A percentile compares a stretch with the other conserved stretches of the same genome.
Conservation (phyloP, 768 basidiomycete species). For the Lactarius indigo region DNA sequence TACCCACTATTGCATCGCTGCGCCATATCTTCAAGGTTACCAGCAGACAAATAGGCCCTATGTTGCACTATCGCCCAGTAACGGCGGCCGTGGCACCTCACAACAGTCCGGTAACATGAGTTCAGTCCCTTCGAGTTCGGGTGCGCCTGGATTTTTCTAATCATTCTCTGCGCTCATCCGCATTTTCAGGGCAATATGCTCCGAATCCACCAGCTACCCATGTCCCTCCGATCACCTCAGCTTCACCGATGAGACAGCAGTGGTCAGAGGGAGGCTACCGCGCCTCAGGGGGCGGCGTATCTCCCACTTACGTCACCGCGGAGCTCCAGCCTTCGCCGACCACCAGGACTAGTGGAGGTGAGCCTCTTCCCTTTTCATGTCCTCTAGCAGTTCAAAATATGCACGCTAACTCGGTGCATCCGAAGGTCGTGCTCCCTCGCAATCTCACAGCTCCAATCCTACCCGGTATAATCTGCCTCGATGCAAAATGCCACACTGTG, state of each 20-base stretch:
- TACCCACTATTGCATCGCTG: not conserved
- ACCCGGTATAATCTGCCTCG: not conserved
- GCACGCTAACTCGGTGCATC: not conserved
- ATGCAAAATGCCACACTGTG: conserved; percentile 1
- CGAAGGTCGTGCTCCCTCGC: not conserved
- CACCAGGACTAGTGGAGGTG: not conserved
- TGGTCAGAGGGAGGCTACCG: not conserved
- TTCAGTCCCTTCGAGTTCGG: not conserved
- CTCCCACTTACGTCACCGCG: not conserved
- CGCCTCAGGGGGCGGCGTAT: not conserved
- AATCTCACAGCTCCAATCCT: not conserved
- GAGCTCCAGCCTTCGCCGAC: not conserved
- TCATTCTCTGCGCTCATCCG: not conserved
- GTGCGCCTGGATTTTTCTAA: not conserved
- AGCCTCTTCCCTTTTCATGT: not conserved
- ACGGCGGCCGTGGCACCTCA: not conserved
- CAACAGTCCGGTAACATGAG: not conserved
- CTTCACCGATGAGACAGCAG: not conserved
- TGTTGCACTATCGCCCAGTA: not conserved
- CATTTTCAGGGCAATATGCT: not conserved
- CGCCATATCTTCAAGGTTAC: not conserved
- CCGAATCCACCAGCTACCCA: not conserved
- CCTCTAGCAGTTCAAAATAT: not conserved
- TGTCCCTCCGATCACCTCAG: not conserved
- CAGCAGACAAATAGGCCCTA: not conserved